Conservation (phyloP, 176 grass and related monocot species). For the Alloteropsis semialata region DNA sequence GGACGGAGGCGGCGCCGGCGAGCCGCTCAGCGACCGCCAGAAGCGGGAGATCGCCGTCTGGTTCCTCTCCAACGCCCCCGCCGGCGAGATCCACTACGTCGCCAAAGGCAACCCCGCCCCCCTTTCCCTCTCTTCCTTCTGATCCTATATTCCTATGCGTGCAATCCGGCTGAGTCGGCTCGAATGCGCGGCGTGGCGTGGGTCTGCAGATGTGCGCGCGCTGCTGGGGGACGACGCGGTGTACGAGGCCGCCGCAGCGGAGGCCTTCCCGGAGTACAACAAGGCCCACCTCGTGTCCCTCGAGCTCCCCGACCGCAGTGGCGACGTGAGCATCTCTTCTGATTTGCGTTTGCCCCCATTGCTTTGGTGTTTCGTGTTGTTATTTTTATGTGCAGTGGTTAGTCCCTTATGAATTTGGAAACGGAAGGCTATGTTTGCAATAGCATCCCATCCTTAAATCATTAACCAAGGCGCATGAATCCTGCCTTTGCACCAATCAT, state of each 20-base stretch:
- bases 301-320: conserved; percentile 88
- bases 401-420: conserved; percentile 16
- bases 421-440: not conserved
- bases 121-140: not conserved
- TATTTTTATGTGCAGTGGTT: not conserved
- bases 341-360: not conserved
- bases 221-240: conserved; percentile 69
- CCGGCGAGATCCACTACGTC: conserved; percentile 98
- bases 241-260: conserved; percentile 83
- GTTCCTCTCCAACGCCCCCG: conserved; percentile 92
- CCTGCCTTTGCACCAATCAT: not conserved
- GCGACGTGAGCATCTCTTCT: conserved; percentile 64
- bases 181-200: conserved; percentile 18
- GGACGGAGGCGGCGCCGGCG: conserved; percentile 51
- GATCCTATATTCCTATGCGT: not conserved
- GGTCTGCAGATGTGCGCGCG: conserved; percentile 67
- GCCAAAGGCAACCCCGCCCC: conserved; percentile 62
- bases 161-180: not conserved
- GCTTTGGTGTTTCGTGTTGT: not conserved
- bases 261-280: conserved; percentile 89
- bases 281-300: conserved; percentile 71
- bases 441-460: not conserved
- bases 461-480: not conserved
- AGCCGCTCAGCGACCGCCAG: conserved; percentile 64
- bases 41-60: conserved; percentile 87